phyloP scores from a whole-genome alignment of 108 stramenopile genomes.

The Cyclotella atomus region DNA sequence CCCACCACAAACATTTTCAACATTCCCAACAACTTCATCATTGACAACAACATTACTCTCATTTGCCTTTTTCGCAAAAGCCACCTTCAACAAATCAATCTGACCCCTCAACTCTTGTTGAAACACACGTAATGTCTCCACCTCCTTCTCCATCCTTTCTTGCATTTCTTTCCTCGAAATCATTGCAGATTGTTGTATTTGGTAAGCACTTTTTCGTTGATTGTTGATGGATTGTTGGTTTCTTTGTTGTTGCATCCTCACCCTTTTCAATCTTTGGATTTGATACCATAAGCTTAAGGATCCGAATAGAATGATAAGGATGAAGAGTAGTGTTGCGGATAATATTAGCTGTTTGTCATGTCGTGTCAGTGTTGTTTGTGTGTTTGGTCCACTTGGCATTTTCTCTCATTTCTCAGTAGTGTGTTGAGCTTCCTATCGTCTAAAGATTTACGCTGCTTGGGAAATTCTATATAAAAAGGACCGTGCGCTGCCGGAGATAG shows the following conservation, averaged over 20 bases:
- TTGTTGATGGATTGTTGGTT: background rate
- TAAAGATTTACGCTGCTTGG: too few relatives aligned
- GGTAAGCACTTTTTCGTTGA: background rate
- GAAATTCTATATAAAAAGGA: too few relatives aligned
- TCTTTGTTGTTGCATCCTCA: background rate
- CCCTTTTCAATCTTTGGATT: background rate
- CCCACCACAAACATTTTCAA: background rate
- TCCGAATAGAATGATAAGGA: background rate
- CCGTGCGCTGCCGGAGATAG: too few relatives aligned
- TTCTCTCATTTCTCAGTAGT: too few relatives aligned
- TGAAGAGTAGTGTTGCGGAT: too few relatives aligned
- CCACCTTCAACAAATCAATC: constrained; percentile 10
- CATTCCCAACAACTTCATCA: background rate
- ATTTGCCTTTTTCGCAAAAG: constrained; percentile 1
- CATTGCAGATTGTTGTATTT: constrained; percentile 4
- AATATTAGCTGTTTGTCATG: too few relatives aligned
- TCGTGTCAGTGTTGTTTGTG: too few relatives aligned
- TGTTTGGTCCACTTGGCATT: too few relatives aligned
- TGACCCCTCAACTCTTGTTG: constrained; percentile 7
- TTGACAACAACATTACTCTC: background rate
- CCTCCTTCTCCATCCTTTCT: background rate
- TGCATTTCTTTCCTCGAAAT: constrained; percentile 18
- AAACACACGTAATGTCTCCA: constrained; percentile 22
- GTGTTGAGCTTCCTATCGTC: too few relatives aligned
- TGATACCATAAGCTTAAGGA: background rate